Evolutionary conservation across 306 rosid species (phyloP).

Genomic region (Fagus sylvatica): DNA sequence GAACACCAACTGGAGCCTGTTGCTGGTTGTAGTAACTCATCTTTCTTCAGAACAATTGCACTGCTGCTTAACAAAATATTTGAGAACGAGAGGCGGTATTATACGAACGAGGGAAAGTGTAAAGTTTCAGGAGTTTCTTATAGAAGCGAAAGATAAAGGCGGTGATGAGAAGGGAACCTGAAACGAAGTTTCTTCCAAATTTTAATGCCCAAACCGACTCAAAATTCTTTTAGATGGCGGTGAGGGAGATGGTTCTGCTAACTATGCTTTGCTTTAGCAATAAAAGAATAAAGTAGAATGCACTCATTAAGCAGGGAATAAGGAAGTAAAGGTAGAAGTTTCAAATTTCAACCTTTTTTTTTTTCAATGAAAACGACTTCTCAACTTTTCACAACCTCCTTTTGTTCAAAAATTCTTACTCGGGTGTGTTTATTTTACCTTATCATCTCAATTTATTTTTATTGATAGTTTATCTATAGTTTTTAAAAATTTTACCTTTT

Average conservation of each 20-base stretch:
- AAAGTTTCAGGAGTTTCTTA: background rate
- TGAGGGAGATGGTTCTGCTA: background rate
- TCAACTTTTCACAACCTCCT: no score
- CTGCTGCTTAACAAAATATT: background rate
- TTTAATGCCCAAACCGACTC: background rate
- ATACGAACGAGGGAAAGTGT: background rate
- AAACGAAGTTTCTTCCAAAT: background rate
- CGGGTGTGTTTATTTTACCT: no score
- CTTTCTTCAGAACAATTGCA: background rate
- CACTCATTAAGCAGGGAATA: background rate
- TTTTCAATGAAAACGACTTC: no score
- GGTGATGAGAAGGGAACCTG: background rate
- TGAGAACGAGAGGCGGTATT: background rate
- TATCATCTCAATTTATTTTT: no score
- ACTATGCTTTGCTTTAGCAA: background rate
- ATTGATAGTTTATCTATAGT: no score
- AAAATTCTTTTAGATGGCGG: background rate
- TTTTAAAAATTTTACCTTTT: no score
- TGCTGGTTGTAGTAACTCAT: constrained; percentile 57
- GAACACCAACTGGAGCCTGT: constrained; percentile 57
- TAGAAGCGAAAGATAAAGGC: background rate
- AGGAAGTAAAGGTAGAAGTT: background rate
- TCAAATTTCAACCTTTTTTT: no score
- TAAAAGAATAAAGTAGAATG: background rate
- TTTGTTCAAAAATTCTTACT: no score